Conservation (phyloP, 1,284 basidiomycete genomes). For the Vanrija humicola region DNA sequence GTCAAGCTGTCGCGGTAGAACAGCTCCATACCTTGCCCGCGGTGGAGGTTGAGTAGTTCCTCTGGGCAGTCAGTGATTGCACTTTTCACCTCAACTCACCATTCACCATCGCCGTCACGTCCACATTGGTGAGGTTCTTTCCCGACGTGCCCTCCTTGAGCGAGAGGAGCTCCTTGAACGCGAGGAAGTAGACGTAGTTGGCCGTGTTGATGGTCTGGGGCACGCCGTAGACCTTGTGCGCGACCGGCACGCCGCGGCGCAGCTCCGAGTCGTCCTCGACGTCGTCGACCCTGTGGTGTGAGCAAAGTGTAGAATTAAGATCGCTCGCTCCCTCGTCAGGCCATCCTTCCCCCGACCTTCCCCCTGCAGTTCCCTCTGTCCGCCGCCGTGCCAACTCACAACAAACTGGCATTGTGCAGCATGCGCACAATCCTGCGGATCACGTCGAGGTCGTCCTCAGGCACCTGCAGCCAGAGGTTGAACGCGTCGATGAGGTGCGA, state of each 20-base stretch:
- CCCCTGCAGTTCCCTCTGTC: too few relatives aligned
- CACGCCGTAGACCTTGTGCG: conserved; percentile 92
- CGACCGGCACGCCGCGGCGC: conserved; percentile 78
- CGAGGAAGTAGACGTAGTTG: conserved; percentile 94
- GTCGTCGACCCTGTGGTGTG: conserved; percentile 73
- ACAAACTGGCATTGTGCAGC: conserved; percentile 88
- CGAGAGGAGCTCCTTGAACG: conserved; percentile 69
- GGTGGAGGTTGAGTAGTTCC: conserved; percentile 84
- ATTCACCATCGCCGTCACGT: conserved; percentile 58
- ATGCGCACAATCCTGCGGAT: conserved; percentile 82
- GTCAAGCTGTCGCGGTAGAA: conserved; percentile 88
- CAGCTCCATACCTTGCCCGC: conserved; percentile 92
- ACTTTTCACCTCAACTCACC: conserved; percentile 53
- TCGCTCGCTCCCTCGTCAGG: too few relatives aligned
- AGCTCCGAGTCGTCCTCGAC: conserved; percentile 95
- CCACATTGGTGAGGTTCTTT: conserved; percentile 35
- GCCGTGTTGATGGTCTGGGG: conserved; percentile 97
- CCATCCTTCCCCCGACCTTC: too few relatives aligned
- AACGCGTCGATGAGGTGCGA: conserved; percentile 87
- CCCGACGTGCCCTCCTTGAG: conserved; percentile 56
- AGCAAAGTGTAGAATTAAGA: not conserved
- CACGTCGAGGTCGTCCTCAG: conserved; percentile 62
- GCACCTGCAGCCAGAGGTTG: conserved; percentile 86
- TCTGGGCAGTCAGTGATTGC: conserved; percentile 53
- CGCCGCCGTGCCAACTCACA: conserved; percentile 57